phyloP scores from a whole-genome alignment of 768 basidiomycete species.

The Tulasnella sp. region DNA sequence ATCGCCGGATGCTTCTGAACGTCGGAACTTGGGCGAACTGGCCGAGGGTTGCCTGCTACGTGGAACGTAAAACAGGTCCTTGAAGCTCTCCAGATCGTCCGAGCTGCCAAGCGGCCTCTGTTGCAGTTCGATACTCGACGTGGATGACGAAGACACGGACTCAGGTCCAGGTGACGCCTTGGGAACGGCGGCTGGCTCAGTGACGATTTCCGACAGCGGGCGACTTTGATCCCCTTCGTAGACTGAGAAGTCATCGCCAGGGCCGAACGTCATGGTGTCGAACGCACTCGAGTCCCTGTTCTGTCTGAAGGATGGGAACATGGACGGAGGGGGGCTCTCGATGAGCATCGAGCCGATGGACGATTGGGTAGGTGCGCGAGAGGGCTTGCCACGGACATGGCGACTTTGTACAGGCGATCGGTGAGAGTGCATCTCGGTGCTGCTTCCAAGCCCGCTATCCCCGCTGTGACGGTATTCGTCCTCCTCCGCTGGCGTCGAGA shows the following conservation, averaged over 20 bases:
- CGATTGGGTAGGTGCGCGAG: conserved; percentile 11
- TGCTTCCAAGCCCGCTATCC: conserved; percentile 19
- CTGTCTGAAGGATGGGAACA: conserved; percentile 25
- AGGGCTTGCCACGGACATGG: neutral
- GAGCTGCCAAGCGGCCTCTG: conserved; percentile 15
- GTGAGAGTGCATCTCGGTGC: neutral
- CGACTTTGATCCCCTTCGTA: neutral
- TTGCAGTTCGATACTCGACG: neutral
- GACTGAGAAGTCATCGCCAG: conserved; percentile 1
- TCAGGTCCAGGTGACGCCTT: neutral
- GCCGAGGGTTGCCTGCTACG: conserved; percentile 20
- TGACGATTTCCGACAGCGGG: neutral
- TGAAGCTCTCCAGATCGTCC: conserved; percentile 28
- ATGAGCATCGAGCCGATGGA: conserved; percentile 16
- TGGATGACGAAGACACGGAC: neutral
- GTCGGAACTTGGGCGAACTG: conserved; percentile 10
- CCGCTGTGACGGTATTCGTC: conserved; percentile 16
- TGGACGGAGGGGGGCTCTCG: conserved; percentile 23
- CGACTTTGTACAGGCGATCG: neutral
- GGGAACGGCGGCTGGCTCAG: neutral
- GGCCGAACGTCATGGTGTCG: conserved; percentile 22
- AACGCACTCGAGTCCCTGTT: neutral
- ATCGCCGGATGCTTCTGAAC: neutral
- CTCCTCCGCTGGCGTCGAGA: neutral
- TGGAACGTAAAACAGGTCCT: conserved; percentile 28